Evolutionary conservation across 2,329 filamentous ascomycete species (phyloP).

Genomic region (Trichophyton schoenleinii): DNA sequence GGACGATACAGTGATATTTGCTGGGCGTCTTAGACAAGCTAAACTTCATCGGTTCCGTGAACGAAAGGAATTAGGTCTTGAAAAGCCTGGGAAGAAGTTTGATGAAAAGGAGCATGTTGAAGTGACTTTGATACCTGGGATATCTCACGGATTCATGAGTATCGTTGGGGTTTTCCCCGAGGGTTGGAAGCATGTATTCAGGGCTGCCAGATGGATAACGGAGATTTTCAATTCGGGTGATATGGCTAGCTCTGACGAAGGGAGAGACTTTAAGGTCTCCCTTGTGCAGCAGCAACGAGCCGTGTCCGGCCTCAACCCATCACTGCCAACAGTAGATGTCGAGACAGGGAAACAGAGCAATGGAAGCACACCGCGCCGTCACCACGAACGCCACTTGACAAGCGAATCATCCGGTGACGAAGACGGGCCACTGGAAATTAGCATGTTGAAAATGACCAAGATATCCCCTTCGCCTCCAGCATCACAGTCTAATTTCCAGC

Average conservation of each 20-base stretch:
- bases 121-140: conserved; percentile 72
- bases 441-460: conserved; percentile 36
- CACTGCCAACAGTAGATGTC: not conserved
- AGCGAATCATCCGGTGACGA: conserved; percentile 64
- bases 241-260: conserved; percentile 30
- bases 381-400: conserved; percentile 36
- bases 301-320: not conserved
- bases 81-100: conserved; percentile 45
- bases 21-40: conserved; percentile 71
- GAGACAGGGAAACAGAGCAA: not conserved
- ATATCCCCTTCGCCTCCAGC: conserved; percentile 4
- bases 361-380: conserved; percentile 10
- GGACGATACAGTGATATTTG: conserved; percentile 94
- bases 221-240: conserved; percentile 53
- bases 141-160: conserved; percentile 87
- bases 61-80: conserved; percentile 44
- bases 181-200: conserved; percentile 75
- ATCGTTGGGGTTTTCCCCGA: conserved; percentile 81
- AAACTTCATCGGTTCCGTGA: conserved; percentile 48
- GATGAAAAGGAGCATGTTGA: conserved; percentile 66
- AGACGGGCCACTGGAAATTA: conserved; percentile 71
- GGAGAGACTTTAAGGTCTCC: conserved; percentile 11
- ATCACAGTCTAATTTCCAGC: not conserved
- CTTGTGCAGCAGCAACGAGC: conserved; percentile 8
- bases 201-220: conserved; percentile 68